Base-by-base conservation (phyloP, 2,329 filamentous ascomycete genomes). In the Scedosporium apiospermum region DNA sequence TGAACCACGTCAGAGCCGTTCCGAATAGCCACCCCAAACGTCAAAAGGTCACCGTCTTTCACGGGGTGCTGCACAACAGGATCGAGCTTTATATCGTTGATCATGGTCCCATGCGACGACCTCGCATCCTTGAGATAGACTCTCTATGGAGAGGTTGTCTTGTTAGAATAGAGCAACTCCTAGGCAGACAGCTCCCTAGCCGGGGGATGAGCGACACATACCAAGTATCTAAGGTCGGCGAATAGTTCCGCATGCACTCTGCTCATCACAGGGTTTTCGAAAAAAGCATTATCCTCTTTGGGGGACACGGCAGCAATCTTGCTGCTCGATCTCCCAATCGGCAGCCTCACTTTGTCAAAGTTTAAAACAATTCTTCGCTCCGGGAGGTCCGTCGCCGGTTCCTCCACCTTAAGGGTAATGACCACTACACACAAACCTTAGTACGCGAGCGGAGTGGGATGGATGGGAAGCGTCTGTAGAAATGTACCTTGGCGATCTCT, bases 201-300 rank as follows among this genome's bases (percentile, higher is more conserved):
- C 3, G 3, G 23, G 30, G n/a, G 38, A 14, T 27, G 38, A 57
- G 42, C 2, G 16, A 51, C 16, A 55, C 51, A 30, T 61, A 62
- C 60, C 34, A 57, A 38, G 41, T 62, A 62, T 26, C 58, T 61
- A 18, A 62, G 57, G 27, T 63, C 62, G 51, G 63, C 63, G 6
- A 44, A 34, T 10, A 65, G 58, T 42, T 61, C 58, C 7, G 62
- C 62, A 30, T 65, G 64, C 4, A 57, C 26, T 30, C 64, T 44
- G n/a, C 62, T 64, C 21, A 65, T 57, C 9, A 65, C 62, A 7
- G 64, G 62, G 63, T 65, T 65, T 16, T 44, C 30, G 51, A 64
- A 60, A 34, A 62, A 64, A 2, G 62, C 64, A 55, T 65, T 65
- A 21, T 41, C 44, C 6, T 16, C 30, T 9, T 27, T 41, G 6